These are phyloP conservation scores for Purshia tridentata DNA, from an alignment of 306 rosid species.

Conservation along the genomic window DNA sequence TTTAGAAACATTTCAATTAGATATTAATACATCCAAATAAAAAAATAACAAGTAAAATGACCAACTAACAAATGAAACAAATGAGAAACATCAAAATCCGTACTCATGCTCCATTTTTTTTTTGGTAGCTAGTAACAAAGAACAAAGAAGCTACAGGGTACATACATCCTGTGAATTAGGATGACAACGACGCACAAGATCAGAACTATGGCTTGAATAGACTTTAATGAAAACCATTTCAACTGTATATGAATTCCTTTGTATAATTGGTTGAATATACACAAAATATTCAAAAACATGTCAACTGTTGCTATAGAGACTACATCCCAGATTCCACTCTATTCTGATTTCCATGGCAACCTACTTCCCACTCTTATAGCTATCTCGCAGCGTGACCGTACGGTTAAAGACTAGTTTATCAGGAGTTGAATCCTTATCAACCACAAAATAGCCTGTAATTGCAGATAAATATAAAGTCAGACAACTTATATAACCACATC, in stretches of 20 bases:
- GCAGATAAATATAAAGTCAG: constrained; percentile 11
- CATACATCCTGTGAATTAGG: not conserved
- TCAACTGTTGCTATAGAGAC: not conserved
- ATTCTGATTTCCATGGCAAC: not conserved
- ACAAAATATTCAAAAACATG: not conserved
- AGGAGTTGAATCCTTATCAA: constrained; percentile 73
- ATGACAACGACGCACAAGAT: not conserved
- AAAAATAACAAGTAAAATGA: no score
- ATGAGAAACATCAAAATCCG: no score
- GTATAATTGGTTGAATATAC: constrained; percentile 10
- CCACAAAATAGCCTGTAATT: constrained; percentile 81
- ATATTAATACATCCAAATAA: no score
- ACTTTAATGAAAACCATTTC: not conserved
- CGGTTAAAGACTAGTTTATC: constrained; percentile 85
- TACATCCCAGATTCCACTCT: not conserved
- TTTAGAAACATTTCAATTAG: no score
- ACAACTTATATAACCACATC: not conserved
- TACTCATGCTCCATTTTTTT: no score
- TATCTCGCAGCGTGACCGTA: constrained; percentile 78
- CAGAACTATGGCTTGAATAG: not conserved
- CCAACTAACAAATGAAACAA: no score
- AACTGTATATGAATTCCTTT: not conserved
- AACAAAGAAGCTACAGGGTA: not conserved
- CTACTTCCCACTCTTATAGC: constrained; percentile 78
- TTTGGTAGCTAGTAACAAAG: no score